Evolutionary conservation across 2,329 filamentous ascomycete species (phyloP), one percentile per base, ranked within the genome.

Genomic region (Ceratocystis huliohia): DNA sequence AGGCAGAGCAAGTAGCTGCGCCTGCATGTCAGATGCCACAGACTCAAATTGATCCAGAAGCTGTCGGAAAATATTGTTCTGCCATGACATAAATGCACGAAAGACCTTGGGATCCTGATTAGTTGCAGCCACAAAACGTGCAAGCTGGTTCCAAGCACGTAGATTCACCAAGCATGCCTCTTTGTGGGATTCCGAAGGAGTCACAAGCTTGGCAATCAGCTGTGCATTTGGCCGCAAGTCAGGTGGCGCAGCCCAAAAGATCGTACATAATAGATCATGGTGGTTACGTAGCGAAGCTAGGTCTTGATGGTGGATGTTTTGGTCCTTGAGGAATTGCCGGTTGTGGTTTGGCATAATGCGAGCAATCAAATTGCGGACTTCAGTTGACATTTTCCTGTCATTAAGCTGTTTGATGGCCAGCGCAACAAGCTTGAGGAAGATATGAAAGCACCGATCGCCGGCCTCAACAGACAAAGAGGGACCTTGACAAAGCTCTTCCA

Each of bases 281-380:
- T 88, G 86, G 68, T 88, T 88, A 67, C 85, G 78, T 56, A 88
- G 74, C 4, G 84, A 84, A 3, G 84, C 83, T 59, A 88, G 76
- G 62, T 88, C 85, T 46, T 80, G 79, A 69, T 85, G 78, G 66
- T 81, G 79, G 10, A 87, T 79, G 5, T 76, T 78, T 67, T 85
- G 79, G 71, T 88, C 85, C 70, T 85, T 87, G 45, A 82, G 79
- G 66, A 85, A 83, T 68, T 86, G 82, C 8, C 86, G 79, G 69
- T 84, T 80, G 70, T 88, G 85, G 69, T 88, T 88, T 2, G 86
- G 86, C 66, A 86, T 78, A 1, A 84, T 81, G 33, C 86, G 80
- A 15, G 83, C 77, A 6, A 87, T 77, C 20, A 88, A 71, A 69
- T 87, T 88, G 22, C 79, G 78, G 66, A 87, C 80, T 61, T 85